These are phyloP conservation scores for Neltuma alba DNA, from an alignment of 306 rosid genomes.

Conservation along the genomic window DNA sequence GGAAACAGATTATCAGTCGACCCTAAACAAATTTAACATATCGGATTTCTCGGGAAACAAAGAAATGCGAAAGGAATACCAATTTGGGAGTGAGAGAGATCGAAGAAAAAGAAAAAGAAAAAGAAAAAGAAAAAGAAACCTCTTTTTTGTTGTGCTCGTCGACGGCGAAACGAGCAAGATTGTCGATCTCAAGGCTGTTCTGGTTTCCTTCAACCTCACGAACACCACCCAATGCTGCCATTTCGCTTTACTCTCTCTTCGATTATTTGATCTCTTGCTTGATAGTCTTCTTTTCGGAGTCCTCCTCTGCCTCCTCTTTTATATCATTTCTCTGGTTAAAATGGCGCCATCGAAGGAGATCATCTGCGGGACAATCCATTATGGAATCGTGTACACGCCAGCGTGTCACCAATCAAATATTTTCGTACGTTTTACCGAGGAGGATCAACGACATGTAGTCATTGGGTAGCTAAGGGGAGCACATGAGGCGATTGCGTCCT, in stretches of 20 bases:
- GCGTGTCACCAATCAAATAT: background rate
- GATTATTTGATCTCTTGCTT: background rate
- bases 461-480: too few relatives aligned
- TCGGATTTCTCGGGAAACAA: background rate
- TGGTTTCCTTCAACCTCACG: constrained; percentile 29
- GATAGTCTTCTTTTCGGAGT: background rate
- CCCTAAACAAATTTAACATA: background rate
- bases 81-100: background rate
- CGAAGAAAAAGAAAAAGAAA: background rate
- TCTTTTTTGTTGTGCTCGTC: constrained; percentile 47
- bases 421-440: background rate
- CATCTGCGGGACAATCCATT: background rate
- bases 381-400: background rate
- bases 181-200: constrained; percentile 38
- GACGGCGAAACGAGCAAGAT: constrained; percentile 48
- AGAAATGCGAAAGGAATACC: background rate
- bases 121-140: constrained; percentile 26
- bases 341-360: background rate
- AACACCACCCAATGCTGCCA: constrained; percentile 35
- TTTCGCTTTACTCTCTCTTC: constrained; percentile 2
- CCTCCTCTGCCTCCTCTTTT: background rate
- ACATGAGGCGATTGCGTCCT: background rate
- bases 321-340: background rate
- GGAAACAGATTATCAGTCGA: background rate
- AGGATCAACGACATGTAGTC: background rate